Evolutionary conservation across 345 rosid species (phyloP).

Genomic region (Hypericum perforatum): DNA sequence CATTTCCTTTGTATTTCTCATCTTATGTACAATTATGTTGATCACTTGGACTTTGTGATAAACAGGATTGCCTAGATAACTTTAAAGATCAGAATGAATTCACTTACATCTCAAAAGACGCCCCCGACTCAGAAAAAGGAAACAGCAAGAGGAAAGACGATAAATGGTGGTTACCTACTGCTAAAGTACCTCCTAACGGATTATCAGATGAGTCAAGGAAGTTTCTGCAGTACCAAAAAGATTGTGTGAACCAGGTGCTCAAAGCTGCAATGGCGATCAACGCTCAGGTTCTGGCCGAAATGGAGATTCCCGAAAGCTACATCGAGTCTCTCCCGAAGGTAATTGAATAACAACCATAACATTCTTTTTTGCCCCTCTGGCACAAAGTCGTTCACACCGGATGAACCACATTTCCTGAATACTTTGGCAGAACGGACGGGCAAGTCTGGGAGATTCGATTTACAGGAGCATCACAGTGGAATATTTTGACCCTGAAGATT

Average conservation of each 20-base stretch:
- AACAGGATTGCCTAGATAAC: slow-evolving; percentile 68
- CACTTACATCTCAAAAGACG: slow-evolving; percentile 50
- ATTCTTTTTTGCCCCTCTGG: slow-evolving; percentile 1
- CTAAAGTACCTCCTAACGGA: slow-evolving; percentile 66
- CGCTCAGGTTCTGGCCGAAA: slow-evolving; percentile 74
- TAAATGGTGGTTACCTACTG: slow-evolving; percentile 88
- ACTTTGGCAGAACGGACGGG: slow-evolving; percentile 62
- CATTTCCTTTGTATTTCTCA: too few relatives aligned
- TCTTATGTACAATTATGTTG: too few relatives aligned
- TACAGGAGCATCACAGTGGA: slow-evolving; percentile 69
- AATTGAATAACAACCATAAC: not conserved
- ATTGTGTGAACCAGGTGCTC: slow-evolving; percentile 78
- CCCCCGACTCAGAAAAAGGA: slow-evolving; percentile 49
- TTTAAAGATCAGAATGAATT: slow-evolving; percentile 69
- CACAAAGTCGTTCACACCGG: not conserved
- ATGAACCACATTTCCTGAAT: slow-evolving; percentile 3
- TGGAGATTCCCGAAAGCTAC: slow-evolving; percentile 83
- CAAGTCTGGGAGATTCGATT: slow-evolving; percentile 70
- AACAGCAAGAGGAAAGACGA: slow-evolving; percentile 45
- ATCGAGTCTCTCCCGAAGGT: slow-evolving; percentile 86
- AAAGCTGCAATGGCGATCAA: slow-evolving; percentile 97
- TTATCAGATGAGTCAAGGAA: slow-evolving; percentile 61
- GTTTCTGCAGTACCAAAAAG: slow-evolving; percentile 70
- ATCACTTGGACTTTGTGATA: not conserved
- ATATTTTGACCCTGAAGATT: slow-evolving; percentile 68